Evolutionary conservation across 1,284 basidiomycete genomes (phyloP), one percentile per base, ranked within the genome.

Genomic region (Heliocybe sulcata): DNA sequence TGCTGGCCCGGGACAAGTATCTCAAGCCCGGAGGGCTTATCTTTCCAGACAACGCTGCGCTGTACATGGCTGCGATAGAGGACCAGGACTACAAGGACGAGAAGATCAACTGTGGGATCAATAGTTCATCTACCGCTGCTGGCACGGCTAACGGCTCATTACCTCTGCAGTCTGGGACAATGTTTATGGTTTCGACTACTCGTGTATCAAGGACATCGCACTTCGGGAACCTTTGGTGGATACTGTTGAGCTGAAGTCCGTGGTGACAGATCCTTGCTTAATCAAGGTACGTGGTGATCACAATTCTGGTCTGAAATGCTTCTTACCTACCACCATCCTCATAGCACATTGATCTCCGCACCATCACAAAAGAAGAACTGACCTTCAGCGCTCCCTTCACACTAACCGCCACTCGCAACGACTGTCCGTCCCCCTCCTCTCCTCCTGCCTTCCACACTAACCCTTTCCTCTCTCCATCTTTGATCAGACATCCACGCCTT

Each of bases 31-130:
- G 76, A 54, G 97, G 97, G 52, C 79, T 92, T 55, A 91, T 99
- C 72, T 98, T 99, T 80, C 97, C 97, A 11, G 97, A 99, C 75
- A 90, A 81, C 54, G 96, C 96, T 11, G 94, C 85, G 25, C 79
- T 99, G 67, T 98, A 92, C 77, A 68, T 99, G 55, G 95, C 95
- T 45, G 97, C 94, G 45, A 98, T 99, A 66, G 97, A 99, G 73
- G 97, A 99, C 71, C 90, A 96, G 67, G 97, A 99, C 60, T 99
- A 99, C 83, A 99, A 99, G 74, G 95, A 99, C 63, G 96, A 99
- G 73, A 99, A 99, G 75, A 99, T 99, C 69, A 94, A 94, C 72
- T 98, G 94, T 95, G 66, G 66, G 89, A 12, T 50, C 22, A 8
- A 33, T 23, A 23, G 25, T 14, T 16, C 29, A 35, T 35, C 0